These are phyloP conservation scores for Fusarium sarcochroum DNA, from an alignment of 2,329 filamentous ascomycete genomes.

Conservation along the genomic window DNA sequence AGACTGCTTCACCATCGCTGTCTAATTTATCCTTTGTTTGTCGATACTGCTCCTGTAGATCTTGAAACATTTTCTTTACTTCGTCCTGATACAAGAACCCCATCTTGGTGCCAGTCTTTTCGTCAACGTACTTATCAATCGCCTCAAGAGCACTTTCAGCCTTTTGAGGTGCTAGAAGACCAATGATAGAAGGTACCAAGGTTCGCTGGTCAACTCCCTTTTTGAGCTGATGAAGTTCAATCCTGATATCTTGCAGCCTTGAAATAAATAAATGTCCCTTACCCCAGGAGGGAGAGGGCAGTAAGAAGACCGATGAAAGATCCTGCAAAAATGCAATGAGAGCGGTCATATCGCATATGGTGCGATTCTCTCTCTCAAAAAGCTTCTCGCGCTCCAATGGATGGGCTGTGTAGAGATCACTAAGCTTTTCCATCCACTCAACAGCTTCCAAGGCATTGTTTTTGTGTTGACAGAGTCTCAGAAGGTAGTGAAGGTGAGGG, in stretches of 20 bases:
- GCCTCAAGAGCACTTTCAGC: constrained; percentile 52
- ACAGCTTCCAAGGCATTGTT: constrained; percentile 54
- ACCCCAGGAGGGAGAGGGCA: constrained; percentile 58
- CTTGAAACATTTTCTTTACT: constrained; percentile 55
- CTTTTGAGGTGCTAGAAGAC: too few species aligned
- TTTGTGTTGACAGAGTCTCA: constrained; percentile 60
- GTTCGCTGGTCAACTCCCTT: constrained; percentile 56
- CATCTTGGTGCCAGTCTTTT: constrained; percentile 57
- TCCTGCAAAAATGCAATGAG: constrained; percentile 58
- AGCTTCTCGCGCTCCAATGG: constrained; percentile 54
- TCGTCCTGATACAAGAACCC: constrained; percentile 61
- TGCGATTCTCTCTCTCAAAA: constrained; percentile 50
- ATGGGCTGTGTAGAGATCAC: constrained; percentile 53
- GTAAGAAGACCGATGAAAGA: constrained; percentile 50
- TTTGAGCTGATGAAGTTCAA: constrained; percentile 57
- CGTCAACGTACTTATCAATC: constrained; percentile 55
- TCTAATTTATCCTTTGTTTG: constrained; percentile 44
- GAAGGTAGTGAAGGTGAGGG: constrained; percentile 59
- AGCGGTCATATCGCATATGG: constrained; percentile 55
- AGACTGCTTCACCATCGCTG: constrained; percentile 27
- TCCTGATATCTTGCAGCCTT: constrained; percentile 51
- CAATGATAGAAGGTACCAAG: constrained; percentile 37
- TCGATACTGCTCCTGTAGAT: constrained; percentile 51
- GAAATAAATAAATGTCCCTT: constrained; percentile 57
- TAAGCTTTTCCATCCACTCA: constrained; percentile 59